Base-by-base conservation (phyloP, 2,329 filamentous ascomycete species). In the Knoxdaviesia capensis region DNA sequence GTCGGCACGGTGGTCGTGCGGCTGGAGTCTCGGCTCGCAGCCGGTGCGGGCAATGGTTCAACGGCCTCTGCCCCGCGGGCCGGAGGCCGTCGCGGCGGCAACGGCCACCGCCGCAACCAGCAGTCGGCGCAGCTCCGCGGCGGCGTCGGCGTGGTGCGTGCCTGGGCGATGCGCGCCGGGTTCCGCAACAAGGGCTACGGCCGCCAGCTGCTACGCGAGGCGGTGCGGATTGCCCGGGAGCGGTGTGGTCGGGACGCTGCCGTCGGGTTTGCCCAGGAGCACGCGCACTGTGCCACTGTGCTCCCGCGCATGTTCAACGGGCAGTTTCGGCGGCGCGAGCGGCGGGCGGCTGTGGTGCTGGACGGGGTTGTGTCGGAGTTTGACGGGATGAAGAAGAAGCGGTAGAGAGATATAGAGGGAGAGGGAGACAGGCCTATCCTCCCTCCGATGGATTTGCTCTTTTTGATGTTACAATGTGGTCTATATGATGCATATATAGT, bases 111-210 rank as follows among this genome's bases (percentile, higher is more conserved):
- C 9, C 45, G 20, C 20, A 20, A 20, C 20, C 20, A 20, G 20
- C 20, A 20, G 20, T 20, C 20, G 20, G 20, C 20, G 20, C 20
- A 20, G 20, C 20, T 44, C 5, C 6, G 43, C 29, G 43, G 43
- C 34, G 79, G 77, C 42, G 71, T 69, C 47, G 81, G 77, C 7
- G 63, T 85, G 40, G 77, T 94, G 44, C 71, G 81, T 31, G 85
- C 81, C 1, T 94, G 85, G 85, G 87, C 84, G 3, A 82, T 85
- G 2, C 68, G 68, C 53, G 59, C 76, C 41, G 65, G 67, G 49
- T 85, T 84, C 56, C 69, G 86, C 31, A 65, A 72, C 32, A 72
- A 74, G 47, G 84, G 84, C 0, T 64, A 92, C 29, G 86, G 85
- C 4, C 67, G 63, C 36, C 77, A 76, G 31, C 59, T 94, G 51